Conservation (phyloP, 805 yeast species). For the Kazachstania viticola region DNA sequence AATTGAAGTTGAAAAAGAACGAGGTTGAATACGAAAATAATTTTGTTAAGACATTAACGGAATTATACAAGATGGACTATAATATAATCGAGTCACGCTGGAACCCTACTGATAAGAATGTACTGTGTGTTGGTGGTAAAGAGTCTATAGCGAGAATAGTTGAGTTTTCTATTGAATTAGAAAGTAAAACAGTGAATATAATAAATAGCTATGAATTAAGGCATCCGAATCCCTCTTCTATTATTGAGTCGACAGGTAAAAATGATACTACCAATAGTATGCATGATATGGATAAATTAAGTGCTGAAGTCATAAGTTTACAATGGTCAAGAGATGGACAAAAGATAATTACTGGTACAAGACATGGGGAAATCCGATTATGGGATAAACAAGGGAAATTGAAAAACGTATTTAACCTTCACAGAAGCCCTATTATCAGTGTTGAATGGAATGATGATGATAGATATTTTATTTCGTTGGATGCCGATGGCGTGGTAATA, state of each 20-base stretch:
- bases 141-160: conserved; percentile 37
- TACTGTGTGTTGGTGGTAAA: conserved; percentile 45
- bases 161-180: conserved; percentile 22
- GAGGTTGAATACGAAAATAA: not conserved
- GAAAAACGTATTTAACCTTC: conserved; percentile 41
- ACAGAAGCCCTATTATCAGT: conserved; percentile 41
- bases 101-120: conserved; percentile 38
- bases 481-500: conserved; percentile 39
- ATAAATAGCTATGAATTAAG: conserved; percentile 13
- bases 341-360: conserved; percentile 49
- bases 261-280: conserved; percentile 8
- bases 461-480: conserved; percentile 46
- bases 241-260: conserved; percentile 11
- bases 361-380: conserved; percentile 63
- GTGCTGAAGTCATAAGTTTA: conserved; percentile 24
- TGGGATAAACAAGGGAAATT: conserved; percentile 68
- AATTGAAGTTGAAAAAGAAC: not conserved
- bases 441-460: conserved; percentile 54
- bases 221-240: conserved; percentile 29
- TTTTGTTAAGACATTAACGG: conserved; percentile 29
- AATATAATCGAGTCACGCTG: conserved; percentile 37
- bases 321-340: conserved; percentile 64
- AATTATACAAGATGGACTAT: conserved; percentile 30
- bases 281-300: not conserved
- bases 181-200: not conserved